Conservation (phyloP, 106 monocot genomes). For the Triglochin maritima region DNA sequence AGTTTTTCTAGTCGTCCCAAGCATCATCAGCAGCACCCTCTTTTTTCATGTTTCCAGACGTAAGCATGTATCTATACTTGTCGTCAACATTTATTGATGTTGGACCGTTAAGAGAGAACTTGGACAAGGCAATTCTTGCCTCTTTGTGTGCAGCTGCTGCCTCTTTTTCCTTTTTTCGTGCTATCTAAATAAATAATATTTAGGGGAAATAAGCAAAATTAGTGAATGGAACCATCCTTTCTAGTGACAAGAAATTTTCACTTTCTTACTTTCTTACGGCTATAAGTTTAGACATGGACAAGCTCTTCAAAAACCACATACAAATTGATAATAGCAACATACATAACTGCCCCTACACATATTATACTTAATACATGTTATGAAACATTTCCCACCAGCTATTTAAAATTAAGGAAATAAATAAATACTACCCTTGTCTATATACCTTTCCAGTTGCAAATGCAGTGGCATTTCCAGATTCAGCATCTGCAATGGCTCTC, state of each 20-base stretch:
- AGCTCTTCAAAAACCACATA: too few species aligned
- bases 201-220: neutral
- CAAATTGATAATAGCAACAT: too few species aligned
- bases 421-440: too few species aligned
- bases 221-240: too few species aligned
- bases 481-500: conserved; percentile 40
- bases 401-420: too few species aligned
- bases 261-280: too few species aligned
- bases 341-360: too few species aligned
- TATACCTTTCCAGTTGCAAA: conserved; percentile 49
- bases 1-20: conserved; percentile 33
- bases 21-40: conserved; percentile 55
- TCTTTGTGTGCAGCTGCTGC: conserved; percentile 37
- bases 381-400: too few species aligned
- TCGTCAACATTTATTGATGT: conserved; percentile 37
- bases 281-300: too few species aligned
- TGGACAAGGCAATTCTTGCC: conserved; percentile 24
- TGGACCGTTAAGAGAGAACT: conserved; percentile 31
- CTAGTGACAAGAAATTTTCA: too few species aligned
- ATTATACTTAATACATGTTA: too few species aligned
- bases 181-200: conserved; percentile 14
- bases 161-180: conserved; percentile 47
- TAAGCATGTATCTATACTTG: conserved; percentile 45
- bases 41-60: conserved; percentile 24
- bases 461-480: conserved; percentile 37